phyloP scores from a whole-genome alignment of 495 filamentous ascomycete genomes.

The Penicillium cosmopolitanum region DNA sequence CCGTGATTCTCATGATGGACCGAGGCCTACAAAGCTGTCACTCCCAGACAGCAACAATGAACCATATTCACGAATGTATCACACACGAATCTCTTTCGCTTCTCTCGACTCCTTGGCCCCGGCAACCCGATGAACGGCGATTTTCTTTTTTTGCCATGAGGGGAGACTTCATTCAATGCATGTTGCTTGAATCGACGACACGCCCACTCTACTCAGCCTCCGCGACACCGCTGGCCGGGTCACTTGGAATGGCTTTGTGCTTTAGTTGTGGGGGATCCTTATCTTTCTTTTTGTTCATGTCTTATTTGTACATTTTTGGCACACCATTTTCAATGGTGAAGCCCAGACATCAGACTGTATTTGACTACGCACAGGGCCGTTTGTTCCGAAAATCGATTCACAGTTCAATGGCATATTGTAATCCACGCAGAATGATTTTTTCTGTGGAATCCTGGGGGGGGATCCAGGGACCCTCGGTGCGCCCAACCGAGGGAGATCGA shows the following conservation, averaged over 20 bases:
- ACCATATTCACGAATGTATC: slow-evolving; percentile 6
- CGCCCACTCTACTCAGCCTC: neutral
- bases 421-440: neutral
- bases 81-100: slow-evolving; percentile 21
- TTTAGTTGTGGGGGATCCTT: neutral
- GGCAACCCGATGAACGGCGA: neutral
- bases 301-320: slow-evolving; percentile 4
- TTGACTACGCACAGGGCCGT: neutral
- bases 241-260: neutral
- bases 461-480: neutral
- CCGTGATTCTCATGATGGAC: slow-evolving; percentile 10
- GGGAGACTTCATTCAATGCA: neutral
- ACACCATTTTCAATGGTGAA: neutral
- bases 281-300: slow-evolving; percentile 1
- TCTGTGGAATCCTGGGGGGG: neutral
- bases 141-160: neutral
- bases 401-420: slow-evolving; percentile 1
- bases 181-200: neutral
- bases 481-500: slow-evolving; percentile 8
- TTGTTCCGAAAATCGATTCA: neutral
- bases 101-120: slow-evolving; percentile 1
- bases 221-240: slow-evolving; percentile 1
- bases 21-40: slow-evolving; percentile 21
- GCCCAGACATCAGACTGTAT: neutral
- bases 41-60: slow-evolving; percentile 20